Evolutionary conservation across 2,329 filamentous ascomycete species (phyloP), one percentile per base, ranked within the genome.

Genomic region (Ceratocystis colombiana): DNA sequence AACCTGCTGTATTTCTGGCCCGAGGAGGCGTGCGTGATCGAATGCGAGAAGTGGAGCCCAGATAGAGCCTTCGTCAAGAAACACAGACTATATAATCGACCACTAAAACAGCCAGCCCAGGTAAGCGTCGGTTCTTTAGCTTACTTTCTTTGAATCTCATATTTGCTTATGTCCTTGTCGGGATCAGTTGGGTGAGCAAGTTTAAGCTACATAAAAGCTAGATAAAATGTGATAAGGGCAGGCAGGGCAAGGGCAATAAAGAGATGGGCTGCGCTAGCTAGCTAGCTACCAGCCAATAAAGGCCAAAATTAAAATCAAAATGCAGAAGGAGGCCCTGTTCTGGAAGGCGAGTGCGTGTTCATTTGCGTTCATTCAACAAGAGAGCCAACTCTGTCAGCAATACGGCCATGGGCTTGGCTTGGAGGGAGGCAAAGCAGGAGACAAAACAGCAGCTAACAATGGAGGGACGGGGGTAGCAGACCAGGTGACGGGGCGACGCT

Each of bases 81-180:
- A 50, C 46, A 22, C 46, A 53, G 48, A 53, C 48, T 53, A 53
- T 53, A 53, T 28, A 53, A 53, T 22, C 7, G 48, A 25, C 48
- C 48, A 53, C 48, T 53, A 53, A 53, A 53, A 25, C 48, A 15
- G 33, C 33, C 33, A 37, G 2, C 1, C 48, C 20, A 53, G 25
- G 20, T 53, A 53, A 53, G 48, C 48, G 10, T 28, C 12, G 48
- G 20, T 28, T 53, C 20, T 53, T 53, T 53, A 53, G 48, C 20
- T 15, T 53, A 53, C 48, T 25, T 10, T 53, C 17, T 50, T 50
- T 50, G 22, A 22, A 22, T 50, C n/a, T 20, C 22, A 10, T 12
- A 8, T 20, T 48, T 48, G 5, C 20, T 17, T 20, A 6, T 48
- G 5, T 33, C 7, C 30, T 33, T 37, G 8, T 37, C 20, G 48